phyloP scores from a whole-genome alignment of 148 eudicot species.

The Pouteria glomerata region DNA sequence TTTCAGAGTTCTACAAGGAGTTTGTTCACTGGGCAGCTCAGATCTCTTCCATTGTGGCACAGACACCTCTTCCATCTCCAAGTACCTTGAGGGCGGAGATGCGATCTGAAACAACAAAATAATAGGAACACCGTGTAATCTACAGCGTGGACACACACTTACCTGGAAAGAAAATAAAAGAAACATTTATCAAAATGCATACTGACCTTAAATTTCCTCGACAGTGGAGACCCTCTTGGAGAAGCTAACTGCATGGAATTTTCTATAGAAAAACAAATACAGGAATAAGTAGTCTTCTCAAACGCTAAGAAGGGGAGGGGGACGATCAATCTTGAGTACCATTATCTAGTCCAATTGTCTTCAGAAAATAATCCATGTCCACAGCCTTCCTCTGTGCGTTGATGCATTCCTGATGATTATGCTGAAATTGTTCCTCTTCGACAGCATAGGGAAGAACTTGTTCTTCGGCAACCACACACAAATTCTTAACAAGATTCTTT shows the following conservation, averaged over 20 bases:
- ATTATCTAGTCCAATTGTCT: constrained; percentile 35
- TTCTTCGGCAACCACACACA: constrained; percentile 24
- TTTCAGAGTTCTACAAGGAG: constrained; percentile 29
- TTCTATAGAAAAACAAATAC: constrained; percentile 2
- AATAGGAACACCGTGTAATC: background rate
- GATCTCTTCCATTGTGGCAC: constrained; percentile 18
- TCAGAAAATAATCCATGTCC: constrained; percentile 38
- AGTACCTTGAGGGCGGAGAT: constrained; percentile 15
- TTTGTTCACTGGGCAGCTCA: constrained; percentile 11
- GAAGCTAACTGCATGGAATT: constrained; percentile 8
- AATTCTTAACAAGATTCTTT: constrained; percentile 20
- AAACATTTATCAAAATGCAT: background rate
- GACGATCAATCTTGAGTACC: constrained; percentile 20
- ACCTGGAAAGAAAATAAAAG: background rate
- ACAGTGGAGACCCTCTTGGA: background rate
- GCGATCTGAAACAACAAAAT: constrained; percentile 20
- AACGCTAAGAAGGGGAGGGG: background rate
- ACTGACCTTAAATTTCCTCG: constrained; percentile 22
- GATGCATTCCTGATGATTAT: constrained; percentile 53
- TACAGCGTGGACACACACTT: too few species aligned
- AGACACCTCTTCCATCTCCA: constrained; percentile 31
- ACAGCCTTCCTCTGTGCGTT: constrained; percentile 37
- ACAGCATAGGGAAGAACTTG: constrained; percentile 12
- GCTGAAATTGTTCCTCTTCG: constrained; percentile 38
- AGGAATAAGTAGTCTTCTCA: constrained; percentile 2